phyloP scores from a whole-genome alignment of 225 moss, liverwort and hornwort species.

The Polytrichum commune region DNA sequence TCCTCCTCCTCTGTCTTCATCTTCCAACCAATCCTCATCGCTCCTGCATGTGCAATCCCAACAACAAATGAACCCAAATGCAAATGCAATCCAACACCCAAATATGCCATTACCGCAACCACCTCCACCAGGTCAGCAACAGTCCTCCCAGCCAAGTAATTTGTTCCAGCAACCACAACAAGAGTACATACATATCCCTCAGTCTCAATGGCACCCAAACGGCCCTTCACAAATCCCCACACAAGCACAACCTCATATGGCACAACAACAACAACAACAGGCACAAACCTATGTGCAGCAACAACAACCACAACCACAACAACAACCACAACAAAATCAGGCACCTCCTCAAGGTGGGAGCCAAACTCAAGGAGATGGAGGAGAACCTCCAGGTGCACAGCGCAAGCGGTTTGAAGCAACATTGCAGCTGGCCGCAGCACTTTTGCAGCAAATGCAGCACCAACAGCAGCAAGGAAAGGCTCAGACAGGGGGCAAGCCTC shows the following conservation, averaged over 20 bases:
- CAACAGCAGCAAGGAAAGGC: slow-evolving; percentile 21
- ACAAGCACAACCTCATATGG: slow-evolving; percentile 15
- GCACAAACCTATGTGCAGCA: slow-evolving; percentile 1
- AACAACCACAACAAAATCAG: neutral
- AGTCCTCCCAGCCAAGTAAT: slow-evolving; percentile 17
- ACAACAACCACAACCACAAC: slow-evolving; percentile 2
- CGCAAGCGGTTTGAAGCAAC: slow-evolving; percentile 61
- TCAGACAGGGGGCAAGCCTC: slow-evolving; percentile 6
- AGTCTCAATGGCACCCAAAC: slow-evolving; percentile 38
- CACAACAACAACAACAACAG: slow-evolving; percentile 15
- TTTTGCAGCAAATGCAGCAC: slow-evolving; percentile 67
- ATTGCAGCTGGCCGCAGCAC: slow-evolving; percentile 57
- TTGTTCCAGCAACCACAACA: slow-evolving; percentile 11
- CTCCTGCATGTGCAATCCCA: neutral
- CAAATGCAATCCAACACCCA: slow-evolving; percentile 9
- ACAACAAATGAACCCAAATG: neutral
- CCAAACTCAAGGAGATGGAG: slow-evolving; percentile 30
- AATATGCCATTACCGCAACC: slow-evolving; percentile 14
- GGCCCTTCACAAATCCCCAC: slow-evolving; percentile 1
- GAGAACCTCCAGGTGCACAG: slow-evolving; percentile 10
- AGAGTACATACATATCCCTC: slow-evolving; percentile 22
- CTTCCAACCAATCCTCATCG: neutral
- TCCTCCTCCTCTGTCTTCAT: neutral
- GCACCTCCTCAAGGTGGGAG: slow-evolving; percentile 9
- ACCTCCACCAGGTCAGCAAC: neutral